Base-by-base conservation (phyloP, 495 filamentous ascomycete genomes). In the Rusavskia elegans region DNA sequence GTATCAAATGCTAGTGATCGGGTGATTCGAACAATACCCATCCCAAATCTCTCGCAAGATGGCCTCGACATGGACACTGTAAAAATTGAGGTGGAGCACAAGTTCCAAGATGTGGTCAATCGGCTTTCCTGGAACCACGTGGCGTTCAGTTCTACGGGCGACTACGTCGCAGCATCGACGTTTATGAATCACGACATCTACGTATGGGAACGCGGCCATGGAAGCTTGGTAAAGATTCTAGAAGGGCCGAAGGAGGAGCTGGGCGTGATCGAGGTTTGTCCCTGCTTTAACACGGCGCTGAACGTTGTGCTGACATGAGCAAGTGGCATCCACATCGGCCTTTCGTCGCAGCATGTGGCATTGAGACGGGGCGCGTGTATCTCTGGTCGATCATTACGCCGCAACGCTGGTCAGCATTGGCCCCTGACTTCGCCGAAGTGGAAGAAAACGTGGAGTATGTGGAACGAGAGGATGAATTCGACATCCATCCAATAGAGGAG, bases 111-210 rank as follows among this genome's bases (percentile, higher is more conserved):
- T 64, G 85, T 96, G 3, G 90, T 99, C 19, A 95, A 97, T 61
- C 79, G 84, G 27, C 73, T 96, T 11, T 82, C 83, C 30, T 99
- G 92, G 92, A 97, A 95, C 61, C 86, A 95, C 62, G 88, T 93
- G 30, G 80, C 89, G 0, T 96, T 99, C 64, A 92, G 86, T 54
- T 82, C 87, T 0, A 89, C 84, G 0, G 90, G 92, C 35, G 92
- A 97, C 63, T 89, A 89, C 60, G 84, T 97, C 39, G 84, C 85
- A 9, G 93, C 93, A 17, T 89, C 85, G 23, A 95, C 92, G 1
- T 93, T 83, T 64, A 95, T 95, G 73, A 97, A 96, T 63, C 87
- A 95, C 51, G 90, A 97, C 62, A 84, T 99, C 54, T 97, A 97
- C 66, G 87, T 99, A 44, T 99, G 92, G 92, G 92, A 99, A 68